Evolutionary conservation across 129 eudicot genomes (phyloP), one percentile per base, ranked within the genome.

Genomic region (Erigeron canadensis): DNA sequence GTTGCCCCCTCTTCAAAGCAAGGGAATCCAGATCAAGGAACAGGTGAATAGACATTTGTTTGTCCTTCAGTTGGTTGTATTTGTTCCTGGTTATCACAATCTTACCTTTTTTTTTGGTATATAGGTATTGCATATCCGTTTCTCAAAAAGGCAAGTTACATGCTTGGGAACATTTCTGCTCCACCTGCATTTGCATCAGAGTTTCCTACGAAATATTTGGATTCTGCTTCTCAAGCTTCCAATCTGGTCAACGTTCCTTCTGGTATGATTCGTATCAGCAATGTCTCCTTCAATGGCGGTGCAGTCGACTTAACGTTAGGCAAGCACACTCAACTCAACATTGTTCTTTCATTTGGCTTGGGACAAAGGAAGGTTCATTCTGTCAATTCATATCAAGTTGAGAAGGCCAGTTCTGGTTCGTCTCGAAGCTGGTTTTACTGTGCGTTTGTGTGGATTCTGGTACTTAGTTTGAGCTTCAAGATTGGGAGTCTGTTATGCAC

Each of bases 151-250:
- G 98, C 95, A 42, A 93, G 87, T 62, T 75, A 72, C 45, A 76
- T 82, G 90, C 12, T 93, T 84, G 96, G 84, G 18, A 72, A 74
- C 72, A 69, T 89, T 57, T 74, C 87, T 37, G 95, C 95, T 53
- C 95, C 95, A 58, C 92, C 96, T 66, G 98, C 98, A 6, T 90
- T 82, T 77, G 98, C 96, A 56, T 81, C 98, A 15, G 97, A 94
- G 77, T 85, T 83, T 66, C 96, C 98, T 17, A 50, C 89, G 41
- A 89, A 87, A 76, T 82, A 71, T 73, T 76, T 93, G 75, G 80
- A 81, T 67, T 77, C 90, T 22, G 68, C 80, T 55, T 77, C 88
- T 42, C 82, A 75, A 10, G 62, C 86, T 64, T 83, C 88, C 39
- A 84, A 77, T 66, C 74, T 91, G 4, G 56, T 76, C 57, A 84